Base-by-base conservation (phyloP, 2,329 filamentous ascomycete genomes). In the Botrytis aclada region DNA sequence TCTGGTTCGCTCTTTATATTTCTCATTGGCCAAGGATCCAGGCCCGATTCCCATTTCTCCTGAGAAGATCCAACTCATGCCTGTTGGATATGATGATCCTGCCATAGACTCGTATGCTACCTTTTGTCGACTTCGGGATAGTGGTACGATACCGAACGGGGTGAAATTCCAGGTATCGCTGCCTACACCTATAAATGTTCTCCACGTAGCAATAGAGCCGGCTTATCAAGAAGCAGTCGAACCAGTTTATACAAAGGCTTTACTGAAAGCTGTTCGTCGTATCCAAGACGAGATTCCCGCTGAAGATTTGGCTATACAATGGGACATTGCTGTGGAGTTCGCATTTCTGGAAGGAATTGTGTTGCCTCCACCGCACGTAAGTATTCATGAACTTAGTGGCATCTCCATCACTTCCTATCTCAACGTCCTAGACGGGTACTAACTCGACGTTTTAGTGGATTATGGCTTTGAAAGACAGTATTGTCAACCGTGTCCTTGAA, bases 111-210 rank as follows among this genome's bases (percentile, higher is more conserved):
- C 79, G 0, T 82, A 81, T 45, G 45, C 60, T 1, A 69, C 47
- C 5, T 82, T 82, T 71, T 69, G 74, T 8, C 61, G 73, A 3
- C 71, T 81, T 2, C 74, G 77, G 12, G 69, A 74, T 1, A 29
- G 75, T 22, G 77, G 77, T 0, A 37, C 76, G n/a, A 80, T 82
- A n/a, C 66, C 74, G 1, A 32, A 60, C 1, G 75, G 74, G 1
- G 74, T 81, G 0, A 75, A 76, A 12, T 82, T 83, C 56, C 81
- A 82, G 72, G 80, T 82, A 72, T 81, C 69, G 7, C 74, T 82
- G 9, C 81, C 81, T 25, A 79, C 74, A 37, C 80, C 81, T 20
- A 34, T 77, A 2, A 78, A 79, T 67, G 74, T 76, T 14, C 70
- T 80, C 20, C 47, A 67, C 14, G 58, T 69, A 9, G 51, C 72